Evolutionary conservation across 768 basidiomycete genomes (phyloP).

Genomic region (Tylopilus felleus): DNA sequence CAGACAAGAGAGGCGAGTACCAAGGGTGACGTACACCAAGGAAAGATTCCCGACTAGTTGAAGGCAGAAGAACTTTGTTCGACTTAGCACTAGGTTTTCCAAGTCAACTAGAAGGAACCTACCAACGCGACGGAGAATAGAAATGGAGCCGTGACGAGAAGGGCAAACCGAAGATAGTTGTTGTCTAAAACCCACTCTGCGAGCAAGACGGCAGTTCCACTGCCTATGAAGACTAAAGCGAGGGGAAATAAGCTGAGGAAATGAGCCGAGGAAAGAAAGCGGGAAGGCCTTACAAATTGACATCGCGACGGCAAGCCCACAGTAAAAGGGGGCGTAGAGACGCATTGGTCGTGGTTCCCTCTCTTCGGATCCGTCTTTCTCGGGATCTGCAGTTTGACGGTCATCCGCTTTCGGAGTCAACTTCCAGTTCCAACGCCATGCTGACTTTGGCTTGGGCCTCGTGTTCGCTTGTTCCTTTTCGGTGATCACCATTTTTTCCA

Average conservation of each 20-base stretch:
- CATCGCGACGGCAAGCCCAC: constrained; percentile 61
- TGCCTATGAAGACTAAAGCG: constrained; percentile 67
- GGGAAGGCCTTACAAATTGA: constrained; percentile 50
- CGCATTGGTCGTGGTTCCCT: constrained; percentile 45
- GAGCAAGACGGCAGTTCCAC: constrained; percentile 56
- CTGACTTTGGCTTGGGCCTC: background rate
- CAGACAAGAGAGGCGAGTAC: background rate
- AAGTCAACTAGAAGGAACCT: constrained; percentile 19
- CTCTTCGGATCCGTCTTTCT: constrained; percentile 45
- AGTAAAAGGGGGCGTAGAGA: constrained; percentile 70
- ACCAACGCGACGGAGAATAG: constrained; percentile 74
- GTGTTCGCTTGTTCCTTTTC: constrained; percentile 10
- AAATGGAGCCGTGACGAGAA: constrained; percentile 64
- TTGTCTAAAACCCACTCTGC: constrained; percentile 68
- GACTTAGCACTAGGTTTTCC: constrained; percentile 7
- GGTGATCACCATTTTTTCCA: constrained; percentile 22
- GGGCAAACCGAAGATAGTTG: constrained; percentile 56
- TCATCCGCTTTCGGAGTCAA: constrained; percentile 28
- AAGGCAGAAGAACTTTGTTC: constrained; percentile 64
- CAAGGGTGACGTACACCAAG: constrained; percentile 44
- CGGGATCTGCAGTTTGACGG: constrained; percentile 31
- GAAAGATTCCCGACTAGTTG: constrained; percentile 62
- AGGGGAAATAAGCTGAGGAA: background rate
- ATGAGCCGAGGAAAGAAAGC: constrained; percentile 12
- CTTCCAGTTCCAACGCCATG: constrained; percentile 45